Percentiles rank a stretch among this genome's conserved stretches.
These are phyloP conservation scores for Saccharomycopsis olivae DNA, from an alignment of 805 yeast genomes.

Conservation along the genomic window DNA sequence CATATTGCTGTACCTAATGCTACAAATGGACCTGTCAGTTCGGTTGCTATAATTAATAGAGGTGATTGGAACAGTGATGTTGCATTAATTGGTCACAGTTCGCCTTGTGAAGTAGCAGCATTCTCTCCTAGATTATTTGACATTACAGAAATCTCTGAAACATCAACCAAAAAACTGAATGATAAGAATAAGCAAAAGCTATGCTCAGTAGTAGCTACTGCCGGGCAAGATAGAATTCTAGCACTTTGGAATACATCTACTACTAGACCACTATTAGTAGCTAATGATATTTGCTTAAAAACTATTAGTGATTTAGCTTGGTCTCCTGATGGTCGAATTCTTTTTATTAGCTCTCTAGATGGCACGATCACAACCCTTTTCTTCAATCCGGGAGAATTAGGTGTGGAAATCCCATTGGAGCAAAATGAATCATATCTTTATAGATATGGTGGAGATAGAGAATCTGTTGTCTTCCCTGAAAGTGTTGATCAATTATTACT, in stretches of 20 bases:
- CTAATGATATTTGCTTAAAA: slow-evolving; percentile 62
- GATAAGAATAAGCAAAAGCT: slow-evolving; percentile 26
- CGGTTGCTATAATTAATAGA: slow-evolving; percentile 63
- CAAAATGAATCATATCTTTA: slow-evolving; percentile 60
- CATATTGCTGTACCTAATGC: slow-evolving; percentile 82
- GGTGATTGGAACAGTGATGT: slow-evolving; percentile 74
- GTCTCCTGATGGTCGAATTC: slow-evolving; percentile 67
- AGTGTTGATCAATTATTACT: slow-evolving; percentile 66
- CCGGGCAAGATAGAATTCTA: slow-evolving; percentile 85
- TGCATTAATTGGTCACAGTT: slow-evolving; percentile 71
- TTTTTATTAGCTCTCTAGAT: slow-evolving; percentile 76
- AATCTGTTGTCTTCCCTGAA: slow-evolving; percentile 77
- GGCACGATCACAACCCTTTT: slow-evolving; percentile 63
- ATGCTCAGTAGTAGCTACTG: slow-evolving; percentile 81
- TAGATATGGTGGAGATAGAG: slow-evolving; percentile 82
- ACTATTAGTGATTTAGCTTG: slow-evolving; percentile 85
- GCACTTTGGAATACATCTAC: slow-evolving; percentile 80
- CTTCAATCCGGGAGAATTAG: slow-evolving; percentile 58
- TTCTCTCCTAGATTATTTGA: slow-evolving; percentile 64
- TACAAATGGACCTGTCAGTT: slow-evolving; percentile 70
- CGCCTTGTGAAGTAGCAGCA: slow-evolving; percentile 73
- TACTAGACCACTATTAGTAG: slow-evolving; percentile 71
- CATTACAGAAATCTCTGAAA: slow-evolving; percentile 23
- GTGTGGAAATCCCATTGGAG: slow-evolving; percentile 50
- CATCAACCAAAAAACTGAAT: slow-evolving; percentile 18